A percentile compares a stretch with the other conserved stretches of the same genome.
Conservation (phyloP, 257 asterid genomes). For the Fraxinus pennsylvanica region DNA sequence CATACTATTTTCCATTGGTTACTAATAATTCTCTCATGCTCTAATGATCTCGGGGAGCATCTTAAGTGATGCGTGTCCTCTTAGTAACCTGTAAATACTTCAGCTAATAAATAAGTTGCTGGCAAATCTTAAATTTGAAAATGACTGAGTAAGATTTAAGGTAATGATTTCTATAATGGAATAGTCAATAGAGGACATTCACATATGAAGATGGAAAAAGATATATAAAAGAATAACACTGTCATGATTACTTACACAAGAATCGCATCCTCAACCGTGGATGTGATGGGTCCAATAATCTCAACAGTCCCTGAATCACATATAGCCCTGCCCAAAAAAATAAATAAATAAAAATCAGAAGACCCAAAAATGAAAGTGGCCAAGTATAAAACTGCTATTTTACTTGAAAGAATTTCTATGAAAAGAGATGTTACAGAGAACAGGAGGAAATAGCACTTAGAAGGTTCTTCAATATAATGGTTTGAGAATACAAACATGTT, state of each 20-base stretch:
- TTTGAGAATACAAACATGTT: conserved; percentile 16
- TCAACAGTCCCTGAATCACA: conserved; percentile 92
- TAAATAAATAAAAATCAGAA: not conserved
- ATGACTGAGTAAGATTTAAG: not conserved
- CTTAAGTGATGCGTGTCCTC: not conserved
- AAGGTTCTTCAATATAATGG: conserved; percentile 14
- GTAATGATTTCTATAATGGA: not conserved
- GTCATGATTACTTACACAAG: conserved; percentile 72
- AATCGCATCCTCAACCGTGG: conserved; percentile 81
- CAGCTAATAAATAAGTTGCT: not conserved
- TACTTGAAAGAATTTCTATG: not conserved
- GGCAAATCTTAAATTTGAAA: not conserved
- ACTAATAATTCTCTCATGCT: not conserved
- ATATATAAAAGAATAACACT: conserved; percentile 17
- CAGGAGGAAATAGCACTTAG: not conserved
- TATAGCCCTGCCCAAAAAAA: conserved; percentile 55
- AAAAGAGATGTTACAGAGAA: not conserved
- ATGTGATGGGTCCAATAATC: conserved; percentile 86
- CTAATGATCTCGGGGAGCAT: not conserved
- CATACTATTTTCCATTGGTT: not conserved
- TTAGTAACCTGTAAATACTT: not conserved
- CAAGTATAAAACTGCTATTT: not conserved
- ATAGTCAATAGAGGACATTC: not conserved
- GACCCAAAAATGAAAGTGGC: conserved; percentile 12
- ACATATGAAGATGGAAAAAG: conserved; percentile 9